Evolutionary conservation across 2,329 filamentous ascomycete species (phyloP).

Genomic region (Alternaria sp.): DNA sequence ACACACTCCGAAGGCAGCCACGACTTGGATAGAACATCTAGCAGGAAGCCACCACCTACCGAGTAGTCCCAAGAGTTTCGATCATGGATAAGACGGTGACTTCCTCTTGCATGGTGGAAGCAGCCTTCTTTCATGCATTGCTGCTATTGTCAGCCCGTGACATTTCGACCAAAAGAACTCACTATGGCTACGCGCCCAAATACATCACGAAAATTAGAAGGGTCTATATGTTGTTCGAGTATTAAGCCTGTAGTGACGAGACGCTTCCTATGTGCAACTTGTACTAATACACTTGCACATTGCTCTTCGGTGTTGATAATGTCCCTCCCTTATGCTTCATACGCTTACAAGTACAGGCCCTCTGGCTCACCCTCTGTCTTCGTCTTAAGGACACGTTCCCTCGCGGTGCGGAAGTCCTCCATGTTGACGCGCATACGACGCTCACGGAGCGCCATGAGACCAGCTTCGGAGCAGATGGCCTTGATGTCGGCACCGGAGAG

Average conservation of each 20-base stretch:
- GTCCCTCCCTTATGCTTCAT: not conserved
- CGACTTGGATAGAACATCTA: not conserved
- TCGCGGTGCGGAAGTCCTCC: constrained; percentile 92
- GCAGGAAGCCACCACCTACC: not conserved
- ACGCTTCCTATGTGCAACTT: not conserved
- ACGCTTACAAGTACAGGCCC: constrained; percentile 89
- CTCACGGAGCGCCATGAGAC: constrained; percentile 91
- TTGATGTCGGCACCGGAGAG: constrained; percentile 97
- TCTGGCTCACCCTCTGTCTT: constrained; percentile 99
- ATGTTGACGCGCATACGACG: constrained; percentile 98
- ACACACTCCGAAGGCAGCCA: not conserved
- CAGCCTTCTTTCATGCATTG: not conserved
- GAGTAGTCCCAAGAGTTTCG: not conserved
- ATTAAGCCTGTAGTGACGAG: constrained; percentile 7
- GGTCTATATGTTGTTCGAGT: not conserved
- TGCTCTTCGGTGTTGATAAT: constrained; percentile 3
- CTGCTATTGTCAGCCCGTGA: not conserved
- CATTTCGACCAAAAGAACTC: not conserved
- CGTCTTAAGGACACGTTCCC: constrained; percentile 94
- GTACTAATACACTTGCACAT: constrained; percentile 28
- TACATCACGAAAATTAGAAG: not conserved
- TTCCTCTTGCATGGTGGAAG: not conserved
- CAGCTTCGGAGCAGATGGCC: constrained; percentile 97
- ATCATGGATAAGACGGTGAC: not conserved
- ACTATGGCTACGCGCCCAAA: not conserved